Evolutionary conservation across 306 rosid genomes (phyloP).

Genomic region (Quercus aquifolioides): DNA sequence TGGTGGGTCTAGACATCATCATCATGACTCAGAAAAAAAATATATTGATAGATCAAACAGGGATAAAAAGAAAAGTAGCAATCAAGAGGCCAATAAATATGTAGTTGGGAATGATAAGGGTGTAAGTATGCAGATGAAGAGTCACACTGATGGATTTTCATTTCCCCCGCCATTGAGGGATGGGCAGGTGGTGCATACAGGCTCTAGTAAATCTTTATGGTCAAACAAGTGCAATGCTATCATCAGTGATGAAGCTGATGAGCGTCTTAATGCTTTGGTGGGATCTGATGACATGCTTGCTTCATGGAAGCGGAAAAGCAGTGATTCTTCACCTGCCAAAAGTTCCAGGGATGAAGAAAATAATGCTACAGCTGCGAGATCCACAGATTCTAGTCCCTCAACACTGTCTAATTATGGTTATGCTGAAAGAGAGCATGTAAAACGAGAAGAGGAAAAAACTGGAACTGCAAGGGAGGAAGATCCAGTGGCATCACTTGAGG

Average conservation of each 20-base stretch:
- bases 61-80: constrained; percentile 50
- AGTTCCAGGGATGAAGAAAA: constrained; percentile 73
- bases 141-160: constrained; percentile 64
- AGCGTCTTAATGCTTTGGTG: constrained; percentile 46
- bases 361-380: constrained; percentile 53
- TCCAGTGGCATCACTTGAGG: constrained; percentile 70
- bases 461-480: constrained; percentile 71
- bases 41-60: constrained; percentile 41
- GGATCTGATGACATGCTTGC: constrained; percentile 60
- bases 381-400: constrained; percentile 71
- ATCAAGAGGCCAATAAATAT: constrained; percentile 63
- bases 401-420: constrained; percentile 77
- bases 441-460: constrained; percentile 67
- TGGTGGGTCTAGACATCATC: constrained; percentile 50
- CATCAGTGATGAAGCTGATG: constrained; percentile 52
- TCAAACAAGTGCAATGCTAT: constrained; percentile 49
- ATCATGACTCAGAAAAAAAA: constrained; percentile 46
- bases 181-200: constrained; percentile 46
- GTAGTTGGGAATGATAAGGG: constrained; percentile 48
- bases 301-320: constrained; percentile 69
- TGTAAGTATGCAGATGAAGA: constrained; percentile 41
- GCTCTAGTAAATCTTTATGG: constrained; percentile 63
- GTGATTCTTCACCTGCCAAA: constrained; percentile 75
- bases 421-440: constrained; percentile 64
- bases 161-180: constrained; percentile 75